Evolutionary conservation across 331 rosid species (phyloP).

Genomic region (Quercus tomentella): DNA sequence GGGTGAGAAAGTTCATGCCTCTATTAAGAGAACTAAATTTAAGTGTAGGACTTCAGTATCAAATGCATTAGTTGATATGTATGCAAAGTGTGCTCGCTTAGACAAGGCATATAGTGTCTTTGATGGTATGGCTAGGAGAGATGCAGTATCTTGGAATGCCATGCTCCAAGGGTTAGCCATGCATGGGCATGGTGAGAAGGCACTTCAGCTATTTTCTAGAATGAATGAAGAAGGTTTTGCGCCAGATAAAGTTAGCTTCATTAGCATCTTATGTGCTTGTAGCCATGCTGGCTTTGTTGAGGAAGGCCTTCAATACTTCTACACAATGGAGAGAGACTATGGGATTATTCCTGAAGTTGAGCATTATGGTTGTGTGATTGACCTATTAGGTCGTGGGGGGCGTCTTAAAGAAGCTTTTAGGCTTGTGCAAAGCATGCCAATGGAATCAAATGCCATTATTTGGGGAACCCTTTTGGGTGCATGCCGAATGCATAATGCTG

Average conservation of each 20-base stretch:
- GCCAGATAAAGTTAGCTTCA: constrained; percentile 65
- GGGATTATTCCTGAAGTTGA: constrained; percentile 59
- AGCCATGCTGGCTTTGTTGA: constrained; percentile 70
- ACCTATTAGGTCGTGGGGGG: constrained; percentile 81
- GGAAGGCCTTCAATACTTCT: constrained; percentile 62
- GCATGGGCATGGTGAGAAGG: constrained; percentile 73
- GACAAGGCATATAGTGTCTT: constrained; percentile 53
- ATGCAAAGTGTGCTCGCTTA: constrained; percentile 72
- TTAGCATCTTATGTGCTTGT: constrained; percentile 76
- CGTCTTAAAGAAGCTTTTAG: constrained; percentile 69
- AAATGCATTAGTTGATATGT: constrained; percentile 81
- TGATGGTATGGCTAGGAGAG: constrained; percentile 40
- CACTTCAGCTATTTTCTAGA: constrained; percentile 59
- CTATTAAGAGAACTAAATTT: constrained; percentile 40
- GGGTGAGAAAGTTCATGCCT: constrained; percentile 67
- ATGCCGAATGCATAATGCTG: constrained; percentile 70
- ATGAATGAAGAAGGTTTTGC: constrained; percentile 60
- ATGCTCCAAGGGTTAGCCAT: constrained; percentile 78
- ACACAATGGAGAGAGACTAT: constrained; percentile 58
- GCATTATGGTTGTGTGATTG: constrained; percentile 88
- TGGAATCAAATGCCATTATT: constrained; percentile 66
- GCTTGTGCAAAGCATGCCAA: constrained; percentile 66
- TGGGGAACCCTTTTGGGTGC: constrained; percentile 84
- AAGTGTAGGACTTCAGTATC: constrained; percentile 57
- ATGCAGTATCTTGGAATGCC: constrained; percentile 77